phyloP scores from a whole-genome alignment of 768 basidiomycete species.

The Tylopilus rubrobrunneus region DNA sequence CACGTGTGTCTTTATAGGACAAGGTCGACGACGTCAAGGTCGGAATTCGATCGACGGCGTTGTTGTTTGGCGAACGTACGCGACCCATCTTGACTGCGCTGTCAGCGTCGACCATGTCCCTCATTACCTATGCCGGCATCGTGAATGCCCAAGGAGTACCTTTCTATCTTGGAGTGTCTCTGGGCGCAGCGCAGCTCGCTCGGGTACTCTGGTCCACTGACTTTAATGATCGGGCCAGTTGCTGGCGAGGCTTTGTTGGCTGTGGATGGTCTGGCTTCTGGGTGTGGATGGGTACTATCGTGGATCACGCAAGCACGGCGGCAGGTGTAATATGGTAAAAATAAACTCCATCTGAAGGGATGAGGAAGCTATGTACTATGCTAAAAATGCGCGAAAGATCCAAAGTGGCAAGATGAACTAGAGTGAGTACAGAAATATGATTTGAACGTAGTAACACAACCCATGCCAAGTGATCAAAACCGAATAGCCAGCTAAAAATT shows the following conservation, averaged over 20 bases:
- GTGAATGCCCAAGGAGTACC: slow-evolving; percentile 71
- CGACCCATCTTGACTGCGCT: slow-evolving; percentile 73
- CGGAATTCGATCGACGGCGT: slow-evolving; percentile 91
- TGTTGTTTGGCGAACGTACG: slow-evolving; percentile 79
- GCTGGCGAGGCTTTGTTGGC: slow-evolving; percentile 85
- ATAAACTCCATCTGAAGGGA: not conserved
- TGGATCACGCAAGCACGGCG: slow-evolving; percentile 52
- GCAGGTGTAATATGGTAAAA: slow-evolving; percentile 6
- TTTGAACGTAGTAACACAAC: too few species aligned
- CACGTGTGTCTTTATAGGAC: slow-evolving; percentile 55
- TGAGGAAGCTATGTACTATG: not conserved
- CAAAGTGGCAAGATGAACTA: not conserved
- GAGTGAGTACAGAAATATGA: not conserved
- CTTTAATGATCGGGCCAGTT: slow-evolving; percentile 71
- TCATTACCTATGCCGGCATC: slow-evolving; percentile 76
- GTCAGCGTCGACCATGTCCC: slow-evolving; percentile 66
- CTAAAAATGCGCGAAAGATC: not conserved
- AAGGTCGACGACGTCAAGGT: slow-evolving; percentile 84
- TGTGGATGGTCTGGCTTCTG: slow-evolving; percentile 88
- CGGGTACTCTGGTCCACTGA: slow-evolving; percentile 73
- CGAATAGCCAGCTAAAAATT: not conserved
- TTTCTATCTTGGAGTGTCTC: slow-evolving; percentile 75
- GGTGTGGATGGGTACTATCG: slow-evolving; percentile 78
- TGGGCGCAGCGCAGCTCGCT: slow-evolving; percentile 73
- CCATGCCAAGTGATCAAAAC: not conserved